Conservation (phyloP, 2,329 filamentous ascomycete genomes). For the Microdochium bolleyi region DNA sequence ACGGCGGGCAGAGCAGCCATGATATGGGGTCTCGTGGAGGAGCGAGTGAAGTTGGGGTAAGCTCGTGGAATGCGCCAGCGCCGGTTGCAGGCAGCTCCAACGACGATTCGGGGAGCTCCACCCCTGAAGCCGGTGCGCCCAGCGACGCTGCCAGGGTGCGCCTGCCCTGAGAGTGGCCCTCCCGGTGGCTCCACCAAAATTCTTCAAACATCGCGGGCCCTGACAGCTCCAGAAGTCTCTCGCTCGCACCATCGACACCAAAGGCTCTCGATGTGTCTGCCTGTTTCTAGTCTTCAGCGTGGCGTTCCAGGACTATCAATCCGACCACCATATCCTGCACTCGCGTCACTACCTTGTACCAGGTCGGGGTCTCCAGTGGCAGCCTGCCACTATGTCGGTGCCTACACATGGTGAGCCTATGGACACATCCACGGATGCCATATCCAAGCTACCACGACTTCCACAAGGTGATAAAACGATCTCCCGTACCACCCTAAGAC, state of each 20-base stretch:
- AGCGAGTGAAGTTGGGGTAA: not conserved
- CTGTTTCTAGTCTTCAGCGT: not conserved
- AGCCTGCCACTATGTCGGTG: not conserved
- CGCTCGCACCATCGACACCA: not conserved
- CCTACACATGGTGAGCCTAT: not conserved
- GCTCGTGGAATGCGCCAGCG: not conserved
- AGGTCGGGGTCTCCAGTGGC: not conserved
- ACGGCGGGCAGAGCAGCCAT: not conserved
- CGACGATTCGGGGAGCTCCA: not conserved
- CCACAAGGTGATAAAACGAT: not conserved
- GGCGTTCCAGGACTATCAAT: not conserved
- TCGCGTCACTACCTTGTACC: not conserved
- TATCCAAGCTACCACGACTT: not conserved
- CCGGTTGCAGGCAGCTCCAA: not conserved
- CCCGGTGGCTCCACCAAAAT: not conserved
- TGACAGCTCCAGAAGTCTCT: not conserved
- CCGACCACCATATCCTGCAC: too few species aligned
- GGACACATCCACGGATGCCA: not conserved
- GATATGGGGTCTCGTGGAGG: not conserved
- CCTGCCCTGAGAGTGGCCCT: not conserved
- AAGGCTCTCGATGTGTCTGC: not conserved
- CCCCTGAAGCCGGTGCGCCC: too few species aligned
- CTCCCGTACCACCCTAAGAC: too few species aligned
- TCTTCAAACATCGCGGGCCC: not conserved
- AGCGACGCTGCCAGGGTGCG: not conserved